Percentiles rank a stretch among this genome's conserved stretches.
Evolutionary conservation across 163 green algal genomes (phyloP).

Genomic region (Scenedesmus sp.): DNA sequence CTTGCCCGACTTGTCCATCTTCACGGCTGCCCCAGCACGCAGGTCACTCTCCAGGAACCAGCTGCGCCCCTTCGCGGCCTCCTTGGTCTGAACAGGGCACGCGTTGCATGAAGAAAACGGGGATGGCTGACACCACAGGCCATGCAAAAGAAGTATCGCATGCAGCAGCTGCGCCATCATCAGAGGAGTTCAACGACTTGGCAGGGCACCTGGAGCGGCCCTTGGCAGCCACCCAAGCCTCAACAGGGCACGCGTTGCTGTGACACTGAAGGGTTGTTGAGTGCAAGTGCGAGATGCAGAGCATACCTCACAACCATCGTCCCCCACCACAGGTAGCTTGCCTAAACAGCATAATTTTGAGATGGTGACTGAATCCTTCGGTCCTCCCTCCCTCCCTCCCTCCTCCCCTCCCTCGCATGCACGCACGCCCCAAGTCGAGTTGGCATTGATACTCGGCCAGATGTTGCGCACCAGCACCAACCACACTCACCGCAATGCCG

Average conservation of each 20-base stretch:
- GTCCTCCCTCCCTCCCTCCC: too few relatives aligned
- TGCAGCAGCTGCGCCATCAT: neutral
- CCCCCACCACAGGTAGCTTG: too few relatives aligned
- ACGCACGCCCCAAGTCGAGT: too few relatives aligned
- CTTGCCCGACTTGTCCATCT: constrained; percentile 84
- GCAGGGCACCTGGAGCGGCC: constrained; percentile 69
- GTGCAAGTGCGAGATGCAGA: neutral
- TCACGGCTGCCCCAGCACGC: constrained; percentile 63
- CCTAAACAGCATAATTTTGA: too few relatives aligned
- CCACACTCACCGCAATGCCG: constrained; percentile 66
- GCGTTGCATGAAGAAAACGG: too few relatives aligned
- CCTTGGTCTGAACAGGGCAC: constrained; percentile 64
- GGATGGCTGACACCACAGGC: neutral
- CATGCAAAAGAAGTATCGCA: neutral
- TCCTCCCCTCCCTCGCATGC: too few relatives aligned
- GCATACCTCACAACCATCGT: neutral
- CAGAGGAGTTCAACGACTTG: neutral
- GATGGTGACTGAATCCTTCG: too few relatives aligned
- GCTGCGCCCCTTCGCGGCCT: constrained; percentile 67
- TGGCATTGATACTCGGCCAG: too few relatives aligned
- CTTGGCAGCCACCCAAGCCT: constrained; percentile 67
- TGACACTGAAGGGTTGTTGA: neutral
- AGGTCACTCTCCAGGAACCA: constrained; percentile 84
- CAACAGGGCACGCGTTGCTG: neutral
- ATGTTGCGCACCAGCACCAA: too few relatives aligned